A percentile compares a stretch with the other conserved stretches of the same genome.
Evolutionary conservation across 495 filamentous ascomycete species (phyloP).

Genomic region (Parathielavia appendiculata): DNA sequence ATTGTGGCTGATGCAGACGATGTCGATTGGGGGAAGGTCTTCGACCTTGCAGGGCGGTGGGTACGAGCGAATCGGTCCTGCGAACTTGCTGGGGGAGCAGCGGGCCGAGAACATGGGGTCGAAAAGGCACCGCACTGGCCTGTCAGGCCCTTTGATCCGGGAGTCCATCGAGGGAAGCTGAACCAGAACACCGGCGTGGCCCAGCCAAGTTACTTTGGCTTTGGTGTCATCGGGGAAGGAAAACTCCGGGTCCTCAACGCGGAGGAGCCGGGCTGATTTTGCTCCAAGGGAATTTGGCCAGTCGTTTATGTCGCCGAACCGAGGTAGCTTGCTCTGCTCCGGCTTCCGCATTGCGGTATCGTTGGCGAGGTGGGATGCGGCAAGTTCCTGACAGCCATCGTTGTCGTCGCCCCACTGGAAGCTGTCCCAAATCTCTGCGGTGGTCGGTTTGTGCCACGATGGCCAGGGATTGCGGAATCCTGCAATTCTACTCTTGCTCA

Average conservation of each 20-base stretch:
- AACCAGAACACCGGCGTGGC: slow-evolving; percentile 48
- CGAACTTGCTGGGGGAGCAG: slow-evolving; percentile 42
- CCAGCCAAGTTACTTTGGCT: slow-evolving; percentile 47
- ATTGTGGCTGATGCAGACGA: slow-evolving; percentile 48
- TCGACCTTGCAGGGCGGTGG: slow-evolving; percentile 45
- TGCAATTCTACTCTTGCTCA: not conserved
- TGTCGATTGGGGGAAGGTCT: slow-evolving; percentile 47
- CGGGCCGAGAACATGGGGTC: slow-evolving; percentile 53
- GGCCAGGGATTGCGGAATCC: slow-evolving; percentile 54
- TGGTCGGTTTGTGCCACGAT: slow-evolving; percentile 36
- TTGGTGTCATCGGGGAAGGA: slow-evolving; percentile 13
- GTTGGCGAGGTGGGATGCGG: slow-evolving; percentile 18
- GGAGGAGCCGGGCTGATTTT: slow-evolving; percentile 21
- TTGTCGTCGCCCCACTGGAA: slow-evolving; percentile 27
- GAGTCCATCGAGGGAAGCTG: slow-evolving; percentile 28
- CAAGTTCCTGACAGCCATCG: slow-evolving; percentile 23
- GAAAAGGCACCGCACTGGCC: slow-evolving; percentile 36
- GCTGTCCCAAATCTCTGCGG: slow-evolving; percentile 25
- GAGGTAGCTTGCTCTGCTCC: slow-evolving; percentile 2
- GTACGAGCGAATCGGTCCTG: slow-evolving; percentile 48
- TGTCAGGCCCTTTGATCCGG: slow-evolving; percentile 9
- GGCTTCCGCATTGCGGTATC: not conserved
- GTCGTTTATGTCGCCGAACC: slow-evolving; percentile 16
- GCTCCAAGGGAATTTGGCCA: slow-evolving; percentile 21
- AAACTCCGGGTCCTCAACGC: slow-evolving; percentile 27